Conservation (phyloP, 2,329 filamentous ascomycete genomes). For the Botrytis paeoniae region DNA sequence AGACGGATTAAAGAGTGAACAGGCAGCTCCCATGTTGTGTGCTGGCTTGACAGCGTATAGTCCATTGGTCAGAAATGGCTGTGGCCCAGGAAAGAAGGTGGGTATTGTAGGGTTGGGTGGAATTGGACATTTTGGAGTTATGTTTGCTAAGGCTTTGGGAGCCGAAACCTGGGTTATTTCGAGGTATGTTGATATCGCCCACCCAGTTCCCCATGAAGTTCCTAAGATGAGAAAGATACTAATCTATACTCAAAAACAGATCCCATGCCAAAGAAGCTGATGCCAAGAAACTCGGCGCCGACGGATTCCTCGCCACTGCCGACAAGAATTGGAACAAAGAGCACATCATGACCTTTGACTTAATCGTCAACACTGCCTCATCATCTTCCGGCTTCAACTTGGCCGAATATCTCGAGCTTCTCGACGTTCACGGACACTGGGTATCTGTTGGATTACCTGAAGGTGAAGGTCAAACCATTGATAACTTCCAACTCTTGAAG, state of each 20-base stretch:
- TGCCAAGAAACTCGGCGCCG: conserved; percentile 56
- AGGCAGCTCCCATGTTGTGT: conserved; percentile 79
- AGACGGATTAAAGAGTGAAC: conserved; percentile 58
- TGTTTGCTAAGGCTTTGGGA: conserved; percentile 66
- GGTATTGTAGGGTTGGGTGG: conserved; percentile 71
- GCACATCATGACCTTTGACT: conserved; percentile 65
- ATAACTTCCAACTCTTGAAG: conserved; percentile 68
- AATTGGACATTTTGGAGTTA: conserved; percentile 67
- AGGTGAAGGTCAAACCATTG: conserved; percentile 67
- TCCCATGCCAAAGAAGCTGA: conserved; percentile 59
- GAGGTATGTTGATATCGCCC: conserved; percentile 36
- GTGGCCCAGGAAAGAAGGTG: conserved; percentile 75
- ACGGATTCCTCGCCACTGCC: conserved; percentile 56
- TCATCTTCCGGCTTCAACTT: conserved; percentile 66
- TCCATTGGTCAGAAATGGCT: conserved; percentile 72
- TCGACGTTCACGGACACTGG: conserved; percentile 80
- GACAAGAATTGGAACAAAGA: conserved; percentile 57
- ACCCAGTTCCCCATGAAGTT: neutral
- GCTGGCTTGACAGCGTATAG: conserved; percentile 79
- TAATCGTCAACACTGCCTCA: conserved; percentile 74
- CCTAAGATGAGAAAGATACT: neutral
- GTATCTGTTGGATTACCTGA: conserved; percentile 78
- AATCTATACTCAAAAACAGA: neutral
- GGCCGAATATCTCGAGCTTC: conserved; percentile 68
- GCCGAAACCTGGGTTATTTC: conserved; percentile 62